Evolutionary conservation across 2,329 filamentous ascomycete species (phyloP), one percentile per base, ranked within the genome.

Genomic region (Aspergillus fructus): DNA sequence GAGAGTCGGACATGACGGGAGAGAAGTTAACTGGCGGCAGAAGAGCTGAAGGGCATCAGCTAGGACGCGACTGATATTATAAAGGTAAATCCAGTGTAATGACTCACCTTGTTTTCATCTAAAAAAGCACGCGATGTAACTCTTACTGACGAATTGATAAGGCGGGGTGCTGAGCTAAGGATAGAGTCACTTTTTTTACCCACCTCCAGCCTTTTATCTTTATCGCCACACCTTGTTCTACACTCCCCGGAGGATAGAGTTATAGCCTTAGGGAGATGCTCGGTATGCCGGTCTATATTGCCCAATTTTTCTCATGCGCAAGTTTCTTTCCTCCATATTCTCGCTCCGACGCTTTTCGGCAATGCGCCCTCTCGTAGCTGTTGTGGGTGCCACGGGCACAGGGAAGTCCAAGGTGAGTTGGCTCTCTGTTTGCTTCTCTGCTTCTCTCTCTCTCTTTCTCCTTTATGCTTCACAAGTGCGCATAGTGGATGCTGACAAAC

Each of bases 371-470:
- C 78, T 97, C 61, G 82, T 97, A 67, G 87, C 91, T 49, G 84
- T 97, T 59, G 82, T 97, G 49, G 93, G 93, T 64, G 90, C 93
- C 48, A 97, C 93, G 9, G 93, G 93, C 57, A 97, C 93, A 1
- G 93, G 93, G 61, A 96, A 96, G 76, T 96, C 92, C 40, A 89
- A 96, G 79, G 91, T 96, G 80, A 69, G 78, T 49, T 24, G 30
- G 41, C 45, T 53, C 49, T 8, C 30, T 19, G 5, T 40, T 5
- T 19, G 9, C 34, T n/a, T 3, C 24, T n/a, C 24, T 34, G 34
- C 11, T 23, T 53, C 49, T 8, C 27, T 19, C 5, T 40, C 4
- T 19, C 5, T 27, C 11, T 19, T 19, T 4, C 24, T n/a, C 19
- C 33, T 34, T n/a, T 24, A 21, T 30, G 7, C 21, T 30, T 39